phyloP scores from a whole-genome alignment of 2,329 filamentous ascomycete species.

The Phialemoniopsis sp. region DNA sequence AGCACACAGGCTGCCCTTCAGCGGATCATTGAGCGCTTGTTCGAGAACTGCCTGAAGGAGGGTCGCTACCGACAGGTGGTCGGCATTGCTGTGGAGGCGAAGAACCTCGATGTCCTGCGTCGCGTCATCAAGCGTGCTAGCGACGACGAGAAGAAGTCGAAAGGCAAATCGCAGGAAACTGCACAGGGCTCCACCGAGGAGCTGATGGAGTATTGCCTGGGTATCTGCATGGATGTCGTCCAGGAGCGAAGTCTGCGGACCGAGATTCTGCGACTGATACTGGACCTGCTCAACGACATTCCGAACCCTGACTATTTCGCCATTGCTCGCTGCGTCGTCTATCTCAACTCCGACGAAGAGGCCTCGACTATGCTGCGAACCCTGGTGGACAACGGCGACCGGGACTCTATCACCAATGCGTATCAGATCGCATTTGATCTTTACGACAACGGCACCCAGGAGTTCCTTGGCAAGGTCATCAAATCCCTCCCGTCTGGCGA shows the following conservation, averaged over 20 bases:
- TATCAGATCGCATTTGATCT: constrained; percentile 98
- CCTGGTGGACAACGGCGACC: constrained; percentile 75
- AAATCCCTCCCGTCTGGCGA: constrained; percentile 65
- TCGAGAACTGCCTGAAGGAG: constrained; percentile 82
- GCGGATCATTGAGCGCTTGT: constrained; percentile 79
- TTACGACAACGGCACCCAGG: constrained; percentile 97
- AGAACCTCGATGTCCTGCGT: constrained; percentile 82
- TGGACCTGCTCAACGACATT: constrained; percentile 93
- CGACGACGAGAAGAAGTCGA: constrained; percentile 72
- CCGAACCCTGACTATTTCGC: constrained; percentile 94
- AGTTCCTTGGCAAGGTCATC: constrained; percentile 88
- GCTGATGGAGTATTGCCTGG: constrained; percentile 91
- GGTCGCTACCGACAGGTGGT: constrained; percentile 93
- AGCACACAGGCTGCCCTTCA: constrained; percentile 78
- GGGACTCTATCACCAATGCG: constrained; percentile 75
- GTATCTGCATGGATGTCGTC: constrained; percentile 96
- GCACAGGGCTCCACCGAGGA: constrained; percentile 70
- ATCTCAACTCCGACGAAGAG: constrained; percentile 87
- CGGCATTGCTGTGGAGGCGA: constrained; percentile 92
- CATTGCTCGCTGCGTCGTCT: constrained; percentile 96
- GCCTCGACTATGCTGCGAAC: constrained; percentile 81
- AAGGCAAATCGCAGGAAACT: constrained; percentile 51
- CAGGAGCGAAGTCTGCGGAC: constrained; percentile 84
- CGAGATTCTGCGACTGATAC: constrained; percentile 83
- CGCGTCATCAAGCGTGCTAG: constrained; percentile 85